Conservation (phyloP, 1,284 basidiomycete genomes). For the Pholiota adiposa region DNA sequence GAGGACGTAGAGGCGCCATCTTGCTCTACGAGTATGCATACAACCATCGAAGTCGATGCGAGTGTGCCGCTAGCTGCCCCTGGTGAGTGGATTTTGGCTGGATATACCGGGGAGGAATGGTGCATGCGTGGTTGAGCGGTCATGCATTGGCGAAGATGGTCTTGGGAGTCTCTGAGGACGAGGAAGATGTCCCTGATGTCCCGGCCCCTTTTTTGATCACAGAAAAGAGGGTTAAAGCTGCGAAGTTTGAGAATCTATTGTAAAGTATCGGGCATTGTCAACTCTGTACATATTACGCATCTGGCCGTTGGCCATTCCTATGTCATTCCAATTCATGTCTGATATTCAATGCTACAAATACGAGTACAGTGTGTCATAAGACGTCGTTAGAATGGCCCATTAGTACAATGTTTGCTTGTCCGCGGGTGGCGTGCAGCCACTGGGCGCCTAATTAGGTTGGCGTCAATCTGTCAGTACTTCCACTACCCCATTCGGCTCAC, state of each 20-base stretch:
- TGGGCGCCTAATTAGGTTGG: no score
- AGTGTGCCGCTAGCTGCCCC: conserved; percentile 26
- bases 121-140: conserved; percentile 62
- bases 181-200: conserved; percentile 31
- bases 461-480: no score
- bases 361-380: no score
- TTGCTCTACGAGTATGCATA: neutral
- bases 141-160: conserved; percentile 30
- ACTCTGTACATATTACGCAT: neutral
- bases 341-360: no score
- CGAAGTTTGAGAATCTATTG: conserved; percentile 25
- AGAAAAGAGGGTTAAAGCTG: conserved; percentile 49
- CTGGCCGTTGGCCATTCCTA: no score
- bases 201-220: conserved; percentile 56
- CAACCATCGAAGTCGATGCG: neutral
- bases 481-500: no score
- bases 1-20: neutral
- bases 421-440: no score
- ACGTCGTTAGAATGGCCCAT: no score
- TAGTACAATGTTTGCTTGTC: no score
- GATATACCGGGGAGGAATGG: conserved; percentile 74
- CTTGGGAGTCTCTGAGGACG: conserved; percentile 17
- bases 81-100: conserved; percentile 61
- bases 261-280: conserved; percentile 4
- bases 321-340: no score